Conservation (phyloP, 495 filamentous ascomycete genomes). For the Viridothelium virens region DNA sequence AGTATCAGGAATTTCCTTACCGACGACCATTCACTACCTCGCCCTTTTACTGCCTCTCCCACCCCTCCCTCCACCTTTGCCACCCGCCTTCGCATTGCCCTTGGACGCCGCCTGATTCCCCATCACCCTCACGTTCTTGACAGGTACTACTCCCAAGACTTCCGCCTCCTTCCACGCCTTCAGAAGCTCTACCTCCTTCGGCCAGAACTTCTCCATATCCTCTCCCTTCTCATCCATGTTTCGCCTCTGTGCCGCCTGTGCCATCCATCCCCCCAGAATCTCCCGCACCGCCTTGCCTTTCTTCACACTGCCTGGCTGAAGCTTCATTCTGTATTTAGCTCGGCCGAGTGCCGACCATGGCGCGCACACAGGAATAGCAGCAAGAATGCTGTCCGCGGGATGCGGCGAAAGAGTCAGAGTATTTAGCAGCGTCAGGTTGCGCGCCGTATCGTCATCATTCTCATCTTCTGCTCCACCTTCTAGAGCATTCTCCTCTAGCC, state of each 20-base stretch:
- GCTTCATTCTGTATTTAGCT: slow-evolving; percentile 83
- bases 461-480: slow-evolving; percentile 37
- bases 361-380: slow-evolving; percentile 81
- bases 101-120: neutral
- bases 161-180: slow-evolving; percentile 73
- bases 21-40: neutral
- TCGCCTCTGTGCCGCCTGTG: slow-evolving; percentile 43
- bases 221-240: slow-evolving; percentile 47
- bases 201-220: slow-evolving; percentile 72
- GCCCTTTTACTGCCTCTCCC: slow-evolving; percentile 38
- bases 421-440: slow-evolving; percentile 57
- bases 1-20: slow-evolving; percentile 28
- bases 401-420: slow-evolving; percentile 68
- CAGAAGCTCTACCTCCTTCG: slow-evolving; percentile 72
- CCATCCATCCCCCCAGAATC: slow-evolving; percentile 66
- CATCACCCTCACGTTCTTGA: slow-evolving; percentile 80
- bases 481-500: slow-evolving; percentile 30
- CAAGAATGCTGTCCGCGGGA: slow-evolving; percentile 79
- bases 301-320: slow-evolving; percentile 84
- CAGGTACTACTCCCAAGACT: slow-evolving; percentile 70
- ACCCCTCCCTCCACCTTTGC: slow-evolving; percentile 40
- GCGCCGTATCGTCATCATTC: slow-evolving; percentile 44
- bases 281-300: slow-evolving; percentile 93
- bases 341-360: slow-evolving; percentile 72
- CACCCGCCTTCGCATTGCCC: slow-evolving; percentile 37